Base-by-base conservation (phyloP, 1,284 basidiomycete genomes). In the Mycosarcoma maydis region DNA sequence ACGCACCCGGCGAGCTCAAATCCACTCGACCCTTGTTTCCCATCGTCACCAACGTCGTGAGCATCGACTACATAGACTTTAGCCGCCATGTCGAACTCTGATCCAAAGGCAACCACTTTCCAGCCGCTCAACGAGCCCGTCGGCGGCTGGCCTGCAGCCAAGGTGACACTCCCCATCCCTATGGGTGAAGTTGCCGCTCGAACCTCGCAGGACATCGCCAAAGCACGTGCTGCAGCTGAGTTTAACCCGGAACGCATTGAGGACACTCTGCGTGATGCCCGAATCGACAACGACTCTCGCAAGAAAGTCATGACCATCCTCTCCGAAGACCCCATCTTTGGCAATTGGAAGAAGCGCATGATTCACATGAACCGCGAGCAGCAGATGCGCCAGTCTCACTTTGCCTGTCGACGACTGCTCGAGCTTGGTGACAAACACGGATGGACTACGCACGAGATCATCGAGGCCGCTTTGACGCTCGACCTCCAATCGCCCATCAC, bases 351-450 rank as follows among this genome's bases (percentile, higher is more conserved):
- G 68, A 77, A 77, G 60, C 54, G 73, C 10, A 72, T 76, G 64
- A 42, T 65, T 11, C 76, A 78, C 57, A 65, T 75, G 71, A 76
- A 76, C 49, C 61, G 76, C 17, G 76, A 78, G 36, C 76, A 78
- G 57, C 55, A 72, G 45, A 75, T 75, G 75, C 58, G 65, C 10
- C 62, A 75, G 45, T 72, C 73, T 5, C 76, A 78, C 60, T 71
- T 69, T 32, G 76, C 75, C 43, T 73, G 70, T 46, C 60, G 75
- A 1, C 68, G 76, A 4, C 57, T 78, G n/a, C 55, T 78, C 38
- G 68, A 75, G 39, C 43, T 78, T 7, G 71, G 60, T 7, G 73
- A 75, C 16, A 48, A 58, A 39, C 39, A 77, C 50, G 76, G 67
- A 10, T 78, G 76, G 76, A 68, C 66, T 23, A 75, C 75, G 9